Base-by-base conservation (phyloP, 148 eudicot species). In the Fallopia convolvulus region DNA sequence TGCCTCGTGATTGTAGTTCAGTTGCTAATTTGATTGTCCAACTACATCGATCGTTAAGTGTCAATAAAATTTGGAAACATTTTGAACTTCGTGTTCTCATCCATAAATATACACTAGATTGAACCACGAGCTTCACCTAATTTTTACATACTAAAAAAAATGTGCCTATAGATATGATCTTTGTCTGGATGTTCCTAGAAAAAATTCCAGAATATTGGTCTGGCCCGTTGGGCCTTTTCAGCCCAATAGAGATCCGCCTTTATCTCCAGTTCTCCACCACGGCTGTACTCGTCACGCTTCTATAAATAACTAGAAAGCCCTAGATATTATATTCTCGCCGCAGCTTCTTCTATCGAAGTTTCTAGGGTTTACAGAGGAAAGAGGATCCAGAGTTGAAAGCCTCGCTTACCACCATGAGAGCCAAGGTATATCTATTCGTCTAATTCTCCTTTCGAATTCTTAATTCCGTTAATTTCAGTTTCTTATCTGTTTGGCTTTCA, bases 371-470 rank as follows among this genome's bases (percentile, higher is more conserved):
- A 0, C 2, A n/a, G 1, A 36, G 46, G 23, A 39, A 15, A 21
- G 8, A 6, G 5, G 15, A 68, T 36, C 72, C 4, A 68, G 72
- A 68, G 72, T 8, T 1, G 21, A 44, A 36, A 17, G 9, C 72
- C 0, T 8, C 17, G 44, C 72, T 68, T 68, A 1, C 15, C 46
- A 46, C 75, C 75, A 73, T 73, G 75, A 73, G 75, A 73, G 75
- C 75, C 55, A 73, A 73, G 75, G 75, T 73, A 26, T 11, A 5
- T n/a, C 26, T 44, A 33, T 73, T 18, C 21, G 41, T 5, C 14
- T 39, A 4, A 17, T 3, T 21, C 3, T 71, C 53, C 9, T 73
- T 9, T 20, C 21, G 41, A 63, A 63, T 63, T 63, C 2, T 30
- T 4, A 63, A 21, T 63, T 63, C 39, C 15, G 33, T 0, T 23